These are phyloP conservation scores for Pleurotus cornucopiae DNA, from an alignment of 768 basidiomycete species.

Conservation along the genomic window DNA sequence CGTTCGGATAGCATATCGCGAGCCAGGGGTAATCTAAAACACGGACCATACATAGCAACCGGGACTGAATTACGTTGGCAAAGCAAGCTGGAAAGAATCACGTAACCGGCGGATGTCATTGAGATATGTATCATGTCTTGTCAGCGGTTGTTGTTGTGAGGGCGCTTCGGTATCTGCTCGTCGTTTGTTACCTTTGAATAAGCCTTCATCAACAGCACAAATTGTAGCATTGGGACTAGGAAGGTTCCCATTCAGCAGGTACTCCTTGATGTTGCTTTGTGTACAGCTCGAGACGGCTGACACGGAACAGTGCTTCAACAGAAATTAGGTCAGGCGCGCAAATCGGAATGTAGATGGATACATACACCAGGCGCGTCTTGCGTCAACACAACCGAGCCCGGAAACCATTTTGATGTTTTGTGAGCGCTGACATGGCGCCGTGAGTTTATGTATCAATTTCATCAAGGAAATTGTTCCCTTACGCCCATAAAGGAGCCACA, in stretches of 20 bases:
- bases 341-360: background rate
- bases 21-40: too few relatives aligned
- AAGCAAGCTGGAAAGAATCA: too few relatives aligned
- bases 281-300: constrained; percentile 30
- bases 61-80: too few relatives aligned
- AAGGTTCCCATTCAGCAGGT: background rate
- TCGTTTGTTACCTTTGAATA: constrained; percentile 16
- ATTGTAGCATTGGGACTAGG: constrained; percentile 19
- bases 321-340: background rate
- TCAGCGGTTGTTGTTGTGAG: too few relatives aligned
- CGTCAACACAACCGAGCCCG: constrained; percentile 12
- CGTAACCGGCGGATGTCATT: too few relatives aligned
- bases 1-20: too few relatives aligned
- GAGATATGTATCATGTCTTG: too few relatives aligned
- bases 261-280: constrained; percentile 18
- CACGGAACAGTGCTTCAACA: constrained; percentile 28
- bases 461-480: background rate
- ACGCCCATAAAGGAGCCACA: constrained; percentile 13
- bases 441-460: background rate
- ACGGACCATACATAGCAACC: too few relatives aligned
- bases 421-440: constrained; percentile 5
- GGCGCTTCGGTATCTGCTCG: too few relatives aligned
- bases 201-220: constrained; percentile 28
- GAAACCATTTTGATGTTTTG: constrained; percentile 13
- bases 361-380: constrained; percentile 14